Evolutionary conservation across 208 protist species (phyloP).

Genomic region (Leishmania braziliensis): DNA sequence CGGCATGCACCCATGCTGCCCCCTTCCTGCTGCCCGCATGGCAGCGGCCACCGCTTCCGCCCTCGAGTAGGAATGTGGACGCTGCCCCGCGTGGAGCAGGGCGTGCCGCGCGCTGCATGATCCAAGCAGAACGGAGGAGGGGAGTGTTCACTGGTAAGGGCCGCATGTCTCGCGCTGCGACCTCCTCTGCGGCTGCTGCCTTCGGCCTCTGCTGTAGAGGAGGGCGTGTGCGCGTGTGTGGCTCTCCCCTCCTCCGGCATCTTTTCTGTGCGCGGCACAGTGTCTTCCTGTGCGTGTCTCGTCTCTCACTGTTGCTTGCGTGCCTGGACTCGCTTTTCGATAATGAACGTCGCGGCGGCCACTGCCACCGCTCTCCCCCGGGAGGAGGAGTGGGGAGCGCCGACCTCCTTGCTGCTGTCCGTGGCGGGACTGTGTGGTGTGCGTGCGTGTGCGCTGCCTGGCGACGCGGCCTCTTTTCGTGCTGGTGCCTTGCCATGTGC

Average conservation of each 20-base stretch:
- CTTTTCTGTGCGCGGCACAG: not conserved
- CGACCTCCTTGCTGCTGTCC: too few relatives aligned
- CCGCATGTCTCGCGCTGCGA: too few relatives aligned
- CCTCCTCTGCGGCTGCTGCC: too few relatives aligned
- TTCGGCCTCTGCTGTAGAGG: too few relatives aligned
- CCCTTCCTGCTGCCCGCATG: not conserved
- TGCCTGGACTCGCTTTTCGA: not conserved
- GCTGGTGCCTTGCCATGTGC: too few relatives aligned
- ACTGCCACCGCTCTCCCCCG: too few relatives aligned
- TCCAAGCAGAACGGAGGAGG: too few relatives aligned
- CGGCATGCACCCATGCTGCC: too few relatives aligned
- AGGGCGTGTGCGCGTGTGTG: not conserved
- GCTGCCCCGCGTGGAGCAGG: not conserved
- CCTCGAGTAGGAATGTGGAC: not conserved
- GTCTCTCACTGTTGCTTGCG: not conserved
- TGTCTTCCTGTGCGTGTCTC: not conserved
- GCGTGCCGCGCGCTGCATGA: not conserved
- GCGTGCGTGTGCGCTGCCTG: too few relatives aligned
- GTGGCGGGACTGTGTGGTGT: too few relatives aligned
- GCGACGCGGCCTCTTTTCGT: too few relatives aligned
- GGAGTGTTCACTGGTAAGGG: not conserved
- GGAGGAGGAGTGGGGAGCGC: too few relatives aligned
- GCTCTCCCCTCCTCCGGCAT: not conserved
- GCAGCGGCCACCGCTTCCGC: not conserved
- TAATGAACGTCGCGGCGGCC: not conserved